Base-by-base conservation (phyloP, 2,329 filamentous ascomycete species). In the Sclerotinia minor region DNA sequence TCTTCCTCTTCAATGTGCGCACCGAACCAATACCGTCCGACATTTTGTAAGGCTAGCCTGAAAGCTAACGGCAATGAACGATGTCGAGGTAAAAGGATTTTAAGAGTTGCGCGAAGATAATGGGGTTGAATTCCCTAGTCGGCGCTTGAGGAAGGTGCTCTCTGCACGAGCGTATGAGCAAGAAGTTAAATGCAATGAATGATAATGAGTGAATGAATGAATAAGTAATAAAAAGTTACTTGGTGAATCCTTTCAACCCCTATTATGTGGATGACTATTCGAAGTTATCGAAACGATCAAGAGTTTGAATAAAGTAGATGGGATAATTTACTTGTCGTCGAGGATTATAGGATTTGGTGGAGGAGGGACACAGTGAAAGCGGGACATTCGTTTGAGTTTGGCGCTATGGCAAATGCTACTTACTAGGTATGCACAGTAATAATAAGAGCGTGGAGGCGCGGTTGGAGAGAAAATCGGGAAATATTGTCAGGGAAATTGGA, bases 1-100 rank as follows among this genome's bases (percentile, higher is more conserved):
- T 99, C 87, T 98, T 97, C 84, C 94, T 90, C 89, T 97, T 98
- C 89, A 99, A 91, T 70, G 95, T 96, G 80, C 87, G 86, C 80
- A 85, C 85, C 71, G 85, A 85, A 74, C 89, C 88, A 76, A 89
- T 87, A 74, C 67, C 72, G 65, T 76, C 76, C 50, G 84, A 84
- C 87, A 89, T 89, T 77, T 72, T 70, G 67, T 54, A 53, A 47
- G 21, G 32, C 65, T 67, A 19, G 47, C 19, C 41, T 41, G 45
- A 38, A 38, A 38, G 59, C 59, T 61, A 50, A 24, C 47, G 44
- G 47, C 24, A n/a, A 45, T 45, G 45, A 61, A 21, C 26, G 35
- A 53, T 41, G 49, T 35, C 6, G 61, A 49, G 58, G 35, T 26
- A 49, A 63, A 21, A 63, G 11, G 45, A 38, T 52, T 54, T 55